Base-by-base conservation (phyloP, 164 flowering plant genomes). In the Vitis rotundifolia region DNA sequence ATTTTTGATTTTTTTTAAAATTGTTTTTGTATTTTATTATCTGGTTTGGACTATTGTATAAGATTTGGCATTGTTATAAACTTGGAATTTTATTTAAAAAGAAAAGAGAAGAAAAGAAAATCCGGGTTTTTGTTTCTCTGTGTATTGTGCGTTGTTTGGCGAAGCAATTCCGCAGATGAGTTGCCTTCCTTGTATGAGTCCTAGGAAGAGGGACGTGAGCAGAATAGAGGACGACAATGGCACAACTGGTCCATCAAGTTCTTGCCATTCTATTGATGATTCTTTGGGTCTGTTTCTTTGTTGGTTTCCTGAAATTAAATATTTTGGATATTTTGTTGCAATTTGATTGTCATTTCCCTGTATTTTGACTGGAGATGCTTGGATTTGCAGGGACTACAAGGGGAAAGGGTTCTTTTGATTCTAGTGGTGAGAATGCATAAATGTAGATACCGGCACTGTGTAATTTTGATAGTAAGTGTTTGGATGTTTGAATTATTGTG, bases 111-210 rank as follows among this genome's bases (percentile, higher is more conserved):
- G 26, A 37, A 37, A 37, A 37, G 44, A 37, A 22, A 37, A 37
- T 57, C 60, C 22, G 5, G 60, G 19, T 18, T 57, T 22, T 57
- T 57, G 60, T 15, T 57, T 15, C 29, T 49, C 14, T 63, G 7
- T 63, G 28, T 47, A 11, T 18, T 16, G 58, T 8, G 15, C 3
- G n/a, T 19, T 11, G 31, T 2, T 61, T 69, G 11, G 56, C 64
- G n/a, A 51, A 16, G 58, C 44, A 37, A 37, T 68, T 59, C 0
- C 49, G 14, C 61, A 71, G 70, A 87, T 84, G 90, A 73, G 84
- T 49, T 84, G 88, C 71, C 83, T 86, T 71, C 70, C 79, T 66
- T 87, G 90, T 62, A 9, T 83, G 9, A 69, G 59, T 63, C 63
- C 77, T 59, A 70, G 68, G 1, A 61, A 79, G 14, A 80, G 71